Evolutionary conservation across 2,329 filamentous ascomycete genomes (phyloP), one percentile per base, ranked within the genome.

Genomic region (Pseudogymnoascus sp.): DNA sequence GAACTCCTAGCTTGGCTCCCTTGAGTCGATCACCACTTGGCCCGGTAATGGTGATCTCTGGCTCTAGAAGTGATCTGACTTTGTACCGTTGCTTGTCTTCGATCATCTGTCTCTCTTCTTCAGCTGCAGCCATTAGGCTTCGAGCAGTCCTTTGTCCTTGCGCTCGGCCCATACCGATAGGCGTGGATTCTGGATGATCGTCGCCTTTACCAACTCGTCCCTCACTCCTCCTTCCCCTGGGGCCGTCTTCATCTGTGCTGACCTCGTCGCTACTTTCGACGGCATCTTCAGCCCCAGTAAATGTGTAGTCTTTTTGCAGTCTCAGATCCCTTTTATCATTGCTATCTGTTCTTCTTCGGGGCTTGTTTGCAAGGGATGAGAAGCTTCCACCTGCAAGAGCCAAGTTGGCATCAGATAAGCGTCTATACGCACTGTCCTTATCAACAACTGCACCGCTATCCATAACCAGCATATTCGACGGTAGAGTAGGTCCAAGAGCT

Each of bases 91-190:
- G 67, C 37, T 66, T 55, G 10, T 67, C 63, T 61, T 69, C 25
- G 18, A 27, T 33, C 13, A 33, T 80, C 88, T 71, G 79, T 90
- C 90, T 83, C 72, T 93, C 89, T 79, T 91, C 87, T 71, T 93
- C 87, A 0, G 87, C 87, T 5, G 88, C 88, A 39, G 87, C 88
- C 60, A 92, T 76, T 62, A 92, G 73, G 69, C 86, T 90, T 70
- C 79, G 76, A 0, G 81, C 77, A 67, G 78, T 78, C 63, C 75
- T 74, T 65, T 74, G 70, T 66, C 74, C 65, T 68, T 76, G 72
- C 61, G 67, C 72, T 71, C 64, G 65, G 58, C 67, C 74, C 75
- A 65, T 70, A 65, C 67, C 65, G 61, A 72, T 8, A 45, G 67
- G 75, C 25, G 70, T 70, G n/a, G 58, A 27, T 27, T 75, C 74